Percentiles rank a stretch among this genome's conserved stretches.
phyloP scores from a whole-genome alignment of 75 land plant species.

The Cupressus sempervirens region DNA sequence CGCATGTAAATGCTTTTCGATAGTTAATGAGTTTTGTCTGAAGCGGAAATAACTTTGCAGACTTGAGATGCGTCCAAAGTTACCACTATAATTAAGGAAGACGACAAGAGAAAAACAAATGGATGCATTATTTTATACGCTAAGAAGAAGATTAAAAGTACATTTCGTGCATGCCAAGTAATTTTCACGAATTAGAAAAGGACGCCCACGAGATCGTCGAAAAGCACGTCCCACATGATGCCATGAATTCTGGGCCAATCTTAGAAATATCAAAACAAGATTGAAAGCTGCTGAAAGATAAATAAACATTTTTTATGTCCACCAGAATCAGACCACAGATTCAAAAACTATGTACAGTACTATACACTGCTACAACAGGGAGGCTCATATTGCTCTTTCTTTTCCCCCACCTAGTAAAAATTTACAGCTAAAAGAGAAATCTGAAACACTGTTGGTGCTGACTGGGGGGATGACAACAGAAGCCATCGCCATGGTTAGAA shows the following conservation, averaged over 20 bases:
- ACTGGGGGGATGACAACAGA: constrained; percentile 1
- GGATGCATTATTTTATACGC: too few species aligned
- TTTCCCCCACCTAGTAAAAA: not conserved
- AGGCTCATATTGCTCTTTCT: not conserved
- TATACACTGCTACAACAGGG: not conserved
- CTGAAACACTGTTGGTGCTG: not conserved
- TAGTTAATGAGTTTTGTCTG: too few species aligned
- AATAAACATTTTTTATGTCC: not conserved
- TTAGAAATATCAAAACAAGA: not conserved
- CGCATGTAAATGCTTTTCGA: too few species aligned
- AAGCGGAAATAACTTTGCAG: too few species aligned
- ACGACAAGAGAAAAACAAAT: too few species aligned
- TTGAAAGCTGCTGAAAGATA: not conserved
- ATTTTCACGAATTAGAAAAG: too few species aligned
- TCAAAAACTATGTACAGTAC: not conserved
- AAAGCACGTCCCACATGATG: not conserved
- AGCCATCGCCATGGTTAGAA: not conserved
- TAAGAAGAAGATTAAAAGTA: too few species aligned
- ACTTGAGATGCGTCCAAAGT: too few species aligned
- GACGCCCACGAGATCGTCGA: not conserved
- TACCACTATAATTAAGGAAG: too few species aligned
- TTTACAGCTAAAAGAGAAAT: not conserved
- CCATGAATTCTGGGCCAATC: not conserved
- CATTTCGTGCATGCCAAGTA: too few species aligned
- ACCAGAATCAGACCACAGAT: not conserved